These are phyloP conservation scores for Arthroderma sp. DNA, from an alignment of 2,329 filamentous ascomycete species.

Conservation along the genomic window DNA sequence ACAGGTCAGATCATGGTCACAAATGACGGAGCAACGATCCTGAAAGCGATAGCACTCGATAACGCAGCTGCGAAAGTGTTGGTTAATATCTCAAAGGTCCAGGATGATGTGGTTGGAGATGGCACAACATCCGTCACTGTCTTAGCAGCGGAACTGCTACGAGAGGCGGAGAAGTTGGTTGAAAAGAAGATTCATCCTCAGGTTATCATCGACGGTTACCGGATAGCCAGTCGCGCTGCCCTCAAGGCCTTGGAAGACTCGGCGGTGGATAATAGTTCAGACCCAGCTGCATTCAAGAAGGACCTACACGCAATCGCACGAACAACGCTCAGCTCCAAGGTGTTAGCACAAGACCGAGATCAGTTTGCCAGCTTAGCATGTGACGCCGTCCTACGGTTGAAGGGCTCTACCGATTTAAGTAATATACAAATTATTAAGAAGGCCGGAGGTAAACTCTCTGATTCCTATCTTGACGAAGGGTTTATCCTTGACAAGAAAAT, in stretches of 20 bases:
- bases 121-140: constrained; percentile 97
- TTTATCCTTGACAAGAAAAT: constrained; percentile 99
- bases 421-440: constrained; percentile 99
- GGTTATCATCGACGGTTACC: constrained; percentile 97
- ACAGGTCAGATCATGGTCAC: constrained; percentile 97
- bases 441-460: constrained; percentile 89
- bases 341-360: constrained; percentile 77
- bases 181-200: constrained; percentile 98
- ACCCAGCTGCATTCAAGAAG: constrained; percentile 70
- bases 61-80: constrained; percentile 97
- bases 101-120: constrained; percentile 97
- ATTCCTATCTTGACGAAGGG: constrained; percentile 94
- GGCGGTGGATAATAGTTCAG: constrained; percentile 80
- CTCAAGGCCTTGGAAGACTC: constrained; percentile 69
- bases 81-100: constrained; percentile 98
- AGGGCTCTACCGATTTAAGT: constrained; percentile 81
- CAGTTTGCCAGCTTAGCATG: constrained; percentile 84
- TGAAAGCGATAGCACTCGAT: constrained; percentile 96
- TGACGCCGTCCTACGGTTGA: constrained; percentile 80
- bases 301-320: constrained; percentile 83
- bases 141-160: constrained; percentile 81
- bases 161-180: constrained; percentile 93
- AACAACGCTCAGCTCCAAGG: constrained; percentile 94
- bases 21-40: constrained; percentile 95
- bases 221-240: constrained; percentile 87